Conservation (phyloP, 116 monocot species). For the Iris pallida region DNA sequence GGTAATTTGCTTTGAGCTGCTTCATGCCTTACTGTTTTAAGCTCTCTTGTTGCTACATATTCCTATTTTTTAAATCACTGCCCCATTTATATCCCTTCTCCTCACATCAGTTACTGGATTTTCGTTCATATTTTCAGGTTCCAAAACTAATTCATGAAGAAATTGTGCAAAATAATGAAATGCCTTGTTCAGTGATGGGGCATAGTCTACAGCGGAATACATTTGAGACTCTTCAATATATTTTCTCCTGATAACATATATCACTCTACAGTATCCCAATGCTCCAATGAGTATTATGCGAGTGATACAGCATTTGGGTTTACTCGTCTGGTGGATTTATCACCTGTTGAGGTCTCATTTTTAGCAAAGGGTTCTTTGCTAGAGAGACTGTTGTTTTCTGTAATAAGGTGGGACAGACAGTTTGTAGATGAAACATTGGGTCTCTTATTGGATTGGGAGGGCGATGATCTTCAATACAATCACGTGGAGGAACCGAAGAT, state of each 20-base stretch:
- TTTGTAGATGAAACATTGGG: constrained; percentile 56
- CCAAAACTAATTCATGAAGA: constrained; percentile 79
- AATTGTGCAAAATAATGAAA: constrained; percentile 23
- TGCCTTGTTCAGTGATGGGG: constrained; percentile 28
- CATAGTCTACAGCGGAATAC: constrained; percentile 20
- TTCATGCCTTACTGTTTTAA: not conserved
- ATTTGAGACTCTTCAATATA: constrained; percentile 64
- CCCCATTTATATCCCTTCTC: not conserved
- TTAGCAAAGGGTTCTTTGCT: constrained; percentile 64
- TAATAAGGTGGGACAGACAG: constrained; percentile 40
- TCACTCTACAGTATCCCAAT: constrained; percentile 36
- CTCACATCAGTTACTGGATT: constrained; percentile 3
- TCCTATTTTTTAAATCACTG: not conserved
- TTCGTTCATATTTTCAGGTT: constrained; percentile 39
- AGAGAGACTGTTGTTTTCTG: constrained; percentile 63
- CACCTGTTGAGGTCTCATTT: constrained; percentile 73
- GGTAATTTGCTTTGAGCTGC: constrained; percentile 25
- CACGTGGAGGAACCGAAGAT: constrained; percentile 46
- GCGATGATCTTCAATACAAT: constrained; percentile 27
- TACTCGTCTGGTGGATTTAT: constrained; percentile 74
- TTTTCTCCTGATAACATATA: constrained; percentile 60
- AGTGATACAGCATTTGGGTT: constrained; percentile 68
- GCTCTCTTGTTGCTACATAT: not conserved
- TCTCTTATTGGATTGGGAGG: constrained; percentile 54
- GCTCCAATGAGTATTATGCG: constrained; percentile 9